Evolutionary conservation across 2,329 filamentous ascomycete species (phyloP).

Genomic region (Neonectria neomacrospora): DNA sequence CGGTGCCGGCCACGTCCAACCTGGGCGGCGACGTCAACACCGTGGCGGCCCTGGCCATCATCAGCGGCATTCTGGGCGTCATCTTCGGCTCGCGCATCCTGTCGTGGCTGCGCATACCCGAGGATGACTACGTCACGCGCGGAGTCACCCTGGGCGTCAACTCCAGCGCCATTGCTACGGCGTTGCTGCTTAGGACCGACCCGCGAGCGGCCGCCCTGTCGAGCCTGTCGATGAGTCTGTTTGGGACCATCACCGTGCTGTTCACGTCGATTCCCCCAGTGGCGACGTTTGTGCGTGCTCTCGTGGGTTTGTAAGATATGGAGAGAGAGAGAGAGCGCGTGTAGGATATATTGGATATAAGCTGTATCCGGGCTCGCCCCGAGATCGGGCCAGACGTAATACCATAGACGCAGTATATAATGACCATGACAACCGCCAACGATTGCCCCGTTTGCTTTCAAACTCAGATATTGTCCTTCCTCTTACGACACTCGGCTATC

Average conservation of each 20-base stretch:
- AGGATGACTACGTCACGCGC: slow-evolving; percentile 72
- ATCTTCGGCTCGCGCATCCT: slow-evolving; percentile 64
- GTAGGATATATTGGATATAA: not conserved
- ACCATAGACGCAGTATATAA: slow-evolving; percentile 16
- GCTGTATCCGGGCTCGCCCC: slow-evolving; percentile 5
- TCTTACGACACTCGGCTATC: not conserved
- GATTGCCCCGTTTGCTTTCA: slow-evolving; percentile 10
- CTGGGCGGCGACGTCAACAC: slow-evolving; percentile 67
- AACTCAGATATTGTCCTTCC: slow-evolving; percentile 6
- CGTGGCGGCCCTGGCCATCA: slow-evolving; percentile 66
- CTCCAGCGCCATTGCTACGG: slow-evolving; percentile 69
- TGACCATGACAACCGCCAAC: slow-evolving; percentile 8
- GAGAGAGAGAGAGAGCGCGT: not conserved
- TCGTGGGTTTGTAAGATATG: slow-evolving; percentile 60
- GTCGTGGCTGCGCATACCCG: slow-evolving; percentile 61
- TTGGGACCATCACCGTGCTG: slow-evolving; percentile 68
- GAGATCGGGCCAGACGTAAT: slow-evolving; percentile 1
- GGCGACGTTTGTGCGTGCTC: slow-evolving; percentile 57
- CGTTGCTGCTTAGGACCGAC: slow-evolving; percentile 65
- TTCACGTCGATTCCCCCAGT: slow-evolving; percentile 68
- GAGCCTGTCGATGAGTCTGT: slow-evolving; percentile 69
- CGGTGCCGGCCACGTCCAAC: slow-evolving; percentile 65
- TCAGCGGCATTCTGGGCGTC: slow-evolving; percentile 69
- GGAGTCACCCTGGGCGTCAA: slow-evolving; percentile 71
- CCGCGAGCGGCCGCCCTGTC: slow-evolving; percentile 69